Evolutionary conservation across 805 yeast species (phyloP), one percentile per base, ranked within the genome.

Genomic region (Pichia deserticola): DNA sequence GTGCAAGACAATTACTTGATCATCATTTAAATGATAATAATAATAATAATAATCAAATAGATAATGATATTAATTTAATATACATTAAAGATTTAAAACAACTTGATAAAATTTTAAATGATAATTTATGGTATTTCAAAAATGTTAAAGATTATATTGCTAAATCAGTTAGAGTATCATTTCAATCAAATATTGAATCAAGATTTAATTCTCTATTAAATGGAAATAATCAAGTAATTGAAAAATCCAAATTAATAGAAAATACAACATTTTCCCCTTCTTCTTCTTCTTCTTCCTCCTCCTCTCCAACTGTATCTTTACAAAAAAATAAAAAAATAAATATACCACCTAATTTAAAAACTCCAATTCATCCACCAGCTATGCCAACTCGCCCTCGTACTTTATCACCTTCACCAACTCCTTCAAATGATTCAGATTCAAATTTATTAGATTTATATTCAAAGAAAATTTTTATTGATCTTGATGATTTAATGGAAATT

Each of bases 401-500:
- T 28, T 12, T 40, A n/a, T n/a, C 35, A 20, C 42, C 46, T n/a
- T 40, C 49, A 27, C 37, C 49, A 7, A 39, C 49, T 2, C 37
- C 50, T 15, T 8, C 32, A n/a, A 12, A 39, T 11, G 35, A n/a
- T 30, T 39, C 15, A 13, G 36, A 47, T 28, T 11, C 25, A 6
- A 45, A 32, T 15, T 5, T 35, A 11, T 39, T 50, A 28, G 37
- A 50, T 28, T 15, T 25, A 4, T 46, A 46, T 40, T 38, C 50
- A 0, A 27, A n/a, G 12, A 42, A 20, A 32, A 39, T 39, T 8
- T 43, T 27, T 32, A 41, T 51, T 6, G 43, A 47, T 25, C 47
- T 55, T 15, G 52, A 53, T n/a, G 39, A 47, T 30, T 36, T 57
- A 25, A 36, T 52, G 34, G 46, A 54, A 10, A 52, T 71, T n/a